Percentiles rank a stretch among this genome's conserved stretches.
These are phyloP conservation scores for sweet orange (Citrus sinensis) DNA, from an alignment of 345 rosid species.

Conservation along the genomic window DNA sequence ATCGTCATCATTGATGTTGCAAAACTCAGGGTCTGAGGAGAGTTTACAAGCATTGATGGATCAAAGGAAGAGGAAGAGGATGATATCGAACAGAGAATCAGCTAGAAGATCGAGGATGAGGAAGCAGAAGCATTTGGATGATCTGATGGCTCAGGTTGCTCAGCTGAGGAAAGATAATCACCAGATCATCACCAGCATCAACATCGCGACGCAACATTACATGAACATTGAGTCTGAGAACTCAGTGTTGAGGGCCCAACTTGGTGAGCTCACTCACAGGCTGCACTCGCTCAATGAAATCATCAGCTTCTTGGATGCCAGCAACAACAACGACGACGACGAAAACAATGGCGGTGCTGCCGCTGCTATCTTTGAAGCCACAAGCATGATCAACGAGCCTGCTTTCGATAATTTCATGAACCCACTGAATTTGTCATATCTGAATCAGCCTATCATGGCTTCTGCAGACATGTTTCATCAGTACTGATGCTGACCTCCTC, in stretches of 20 bases:
- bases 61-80: constrained; percentile 83
- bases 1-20: constrained; percentile 43
- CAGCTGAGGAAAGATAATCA: constrained; percentile 56
- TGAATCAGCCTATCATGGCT: constrained; percentile 74
- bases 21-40: constrained; percentile 64
- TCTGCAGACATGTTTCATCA: constrained; percentile 58
- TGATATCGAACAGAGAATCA: constrained; percentile 92
- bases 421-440: constrained; percentile 40
- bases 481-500: constrained; percentile 26
- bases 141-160: constrained; percentile 55
- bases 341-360: no score
- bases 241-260: constrained; percentile 70
- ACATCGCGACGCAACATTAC: constrained; percentile 55
- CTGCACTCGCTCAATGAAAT: constrained; percentile 75
- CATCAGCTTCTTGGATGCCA: constrained; percentile 33
- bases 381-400: constrained; percentile 24
- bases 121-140: constrained; percentile 90
- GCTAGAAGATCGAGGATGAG: constrained; percentile 92
- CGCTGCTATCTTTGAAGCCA: background rate
- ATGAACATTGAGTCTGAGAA: constrained; percentile 67
- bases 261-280: constrained; percentile 61
- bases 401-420: constrained; percentile 38
- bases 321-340: background rate
- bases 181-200: constrained; percentile 51
- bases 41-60: constrained; percentile 60